Evolutionary conservation across 139 green algal genomes (phyloP).

Genomic region (Coelastrella sp.): DNA sequence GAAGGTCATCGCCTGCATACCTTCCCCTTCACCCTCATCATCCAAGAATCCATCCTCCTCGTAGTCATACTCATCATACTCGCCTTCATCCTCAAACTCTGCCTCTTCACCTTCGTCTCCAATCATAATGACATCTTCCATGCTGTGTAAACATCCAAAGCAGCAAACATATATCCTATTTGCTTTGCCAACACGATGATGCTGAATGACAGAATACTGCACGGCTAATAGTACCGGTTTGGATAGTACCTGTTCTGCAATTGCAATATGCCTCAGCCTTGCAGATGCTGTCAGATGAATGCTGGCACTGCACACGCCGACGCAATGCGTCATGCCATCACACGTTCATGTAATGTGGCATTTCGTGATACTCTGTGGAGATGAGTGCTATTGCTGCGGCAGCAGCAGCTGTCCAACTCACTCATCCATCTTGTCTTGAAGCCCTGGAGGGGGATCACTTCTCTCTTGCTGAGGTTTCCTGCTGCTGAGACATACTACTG

Average conservation of each 20-base stretch:
- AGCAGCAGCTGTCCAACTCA: neutral
- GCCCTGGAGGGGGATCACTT: neutral
- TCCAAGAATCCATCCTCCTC: constrained; percentile 20
- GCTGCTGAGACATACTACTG: neutral
- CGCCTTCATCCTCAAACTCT: constrained; percentile 2
- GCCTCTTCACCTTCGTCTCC: constrained; percentile 7
- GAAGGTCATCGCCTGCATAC: neutral
- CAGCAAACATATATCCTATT: neutral
- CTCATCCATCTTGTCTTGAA: neutral
- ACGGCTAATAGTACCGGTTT: neutral
- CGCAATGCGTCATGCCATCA: no score
- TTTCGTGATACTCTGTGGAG: neutral
- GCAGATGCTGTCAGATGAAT: no score
- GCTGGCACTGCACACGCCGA: no score
- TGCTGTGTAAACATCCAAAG: neutral
- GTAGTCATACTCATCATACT: neutral
- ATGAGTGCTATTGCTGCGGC: neutral
- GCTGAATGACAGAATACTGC: neutral
- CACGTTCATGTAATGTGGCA: neutral
- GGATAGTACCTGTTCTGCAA: no score
- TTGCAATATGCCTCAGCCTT: no score
- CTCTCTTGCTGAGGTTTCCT: neutral
- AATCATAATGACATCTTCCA: constrained; percentile 24
- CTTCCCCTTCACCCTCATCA: constrained; percentile 7
- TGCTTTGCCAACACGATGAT: neutral